phyloP scores from a whole-genome alignment of 768 basidiomycete genomes.

The Russula sp. region DNA sequence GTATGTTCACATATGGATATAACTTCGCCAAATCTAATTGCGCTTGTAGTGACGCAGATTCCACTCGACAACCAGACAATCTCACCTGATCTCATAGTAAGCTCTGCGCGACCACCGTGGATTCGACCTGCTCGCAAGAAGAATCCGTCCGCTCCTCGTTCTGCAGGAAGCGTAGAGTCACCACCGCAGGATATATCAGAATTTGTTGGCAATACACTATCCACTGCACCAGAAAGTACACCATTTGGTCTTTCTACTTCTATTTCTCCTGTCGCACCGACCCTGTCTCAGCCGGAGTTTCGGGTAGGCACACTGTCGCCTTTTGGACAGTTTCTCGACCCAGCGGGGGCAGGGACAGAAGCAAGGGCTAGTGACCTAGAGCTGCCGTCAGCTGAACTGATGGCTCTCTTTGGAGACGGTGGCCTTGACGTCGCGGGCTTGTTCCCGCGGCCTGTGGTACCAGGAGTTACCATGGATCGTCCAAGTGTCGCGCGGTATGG shows the following conservation, averaged over 20 bases:
- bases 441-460: not conserved
- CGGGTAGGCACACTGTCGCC: not conserved
- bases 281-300: not conserved
- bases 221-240: not conserved
- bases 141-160: conserved; percentile 42
- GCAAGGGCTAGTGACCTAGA: not conserved
- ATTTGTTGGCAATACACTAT: not conserved
- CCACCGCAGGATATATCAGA: conserved; percentile 16
- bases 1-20: conserved; percentile 46
- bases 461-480: not conserved
- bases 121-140: conserved; percentile 83
- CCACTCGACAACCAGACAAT: conserved; percentile 64
- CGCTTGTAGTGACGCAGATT: conserved; percentile 63
- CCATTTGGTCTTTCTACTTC: not conserved
- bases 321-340: conserved; percentile 1
- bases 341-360: not conserved
- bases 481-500: not conserved
- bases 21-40: not conserved
- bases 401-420: conserved; percentile 15
- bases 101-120: conserved; percentile 67
- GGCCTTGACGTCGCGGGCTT: conserved; percentile 2
- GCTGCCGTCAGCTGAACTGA: conserved; percentile 6
- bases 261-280: not conserved
- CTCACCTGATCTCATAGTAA: conserved; percentile 42
- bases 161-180: conserved; percentile 23